phyloP scores from a whole-genome alignment of 768 basidiomycete species.

The Hericium erinaceus region DNA sequence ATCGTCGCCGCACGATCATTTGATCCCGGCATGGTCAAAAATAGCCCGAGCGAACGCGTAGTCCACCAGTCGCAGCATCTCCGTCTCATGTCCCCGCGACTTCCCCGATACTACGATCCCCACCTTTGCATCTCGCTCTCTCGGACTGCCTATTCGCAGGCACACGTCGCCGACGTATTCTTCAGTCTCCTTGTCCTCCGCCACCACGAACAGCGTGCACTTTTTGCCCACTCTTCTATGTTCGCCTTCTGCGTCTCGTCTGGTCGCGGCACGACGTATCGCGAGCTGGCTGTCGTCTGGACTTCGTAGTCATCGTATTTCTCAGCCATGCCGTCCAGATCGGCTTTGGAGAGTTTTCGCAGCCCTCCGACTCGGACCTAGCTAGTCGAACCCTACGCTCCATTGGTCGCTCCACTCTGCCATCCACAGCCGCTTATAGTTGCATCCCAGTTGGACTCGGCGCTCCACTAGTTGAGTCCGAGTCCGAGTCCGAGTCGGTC shows the following conservation, averaged over 20 bases:
- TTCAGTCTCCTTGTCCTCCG: not conserved
- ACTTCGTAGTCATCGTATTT: not conserved
- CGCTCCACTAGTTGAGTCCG: too few relatives aligned
- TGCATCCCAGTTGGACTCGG: too few relatives aligned
- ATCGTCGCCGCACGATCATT: not conserved
- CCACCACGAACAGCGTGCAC: not conserved
- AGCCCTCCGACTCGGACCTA: too few relatives aligned
- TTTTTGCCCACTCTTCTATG: not conserved
- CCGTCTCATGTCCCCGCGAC: not conserved
- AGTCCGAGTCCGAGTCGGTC: too few relatives aligned
- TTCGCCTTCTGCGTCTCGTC: not conserved
- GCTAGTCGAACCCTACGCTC: too few relatives aligned
- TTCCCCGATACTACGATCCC: not conserved
- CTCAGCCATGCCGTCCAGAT: not conserved
- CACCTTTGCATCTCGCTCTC: not conserved
- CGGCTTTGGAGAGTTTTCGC: not conserved
- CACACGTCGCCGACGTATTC: not conserved
- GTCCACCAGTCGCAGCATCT: not conserved
- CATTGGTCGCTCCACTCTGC: too few relatives aligned
- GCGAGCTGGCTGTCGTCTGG: not conserved
- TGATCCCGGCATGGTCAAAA: not conserved
- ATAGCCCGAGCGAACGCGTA: too few relatives aligned
- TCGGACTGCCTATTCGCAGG: not conserved
- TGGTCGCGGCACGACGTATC: not conserved
- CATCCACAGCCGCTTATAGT: too few relatives aligned